phyloP scores from a whole-genome alignment of 345 rosid species.

The Citrus hindsii region DNA sequence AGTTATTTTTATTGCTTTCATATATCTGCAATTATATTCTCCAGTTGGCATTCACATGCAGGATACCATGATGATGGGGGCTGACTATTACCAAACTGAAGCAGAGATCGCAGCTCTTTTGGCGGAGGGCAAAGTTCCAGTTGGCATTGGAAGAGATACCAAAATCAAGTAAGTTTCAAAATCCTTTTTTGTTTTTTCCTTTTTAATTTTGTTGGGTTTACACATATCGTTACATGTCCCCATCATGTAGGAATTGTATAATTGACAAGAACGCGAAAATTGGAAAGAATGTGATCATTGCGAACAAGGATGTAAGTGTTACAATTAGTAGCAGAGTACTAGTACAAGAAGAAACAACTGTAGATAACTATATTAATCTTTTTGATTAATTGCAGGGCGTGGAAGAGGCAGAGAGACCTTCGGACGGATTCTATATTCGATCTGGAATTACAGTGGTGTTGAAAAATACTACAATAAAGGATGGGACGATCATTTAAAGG shows the following conservation, averaged over 20 bases:
- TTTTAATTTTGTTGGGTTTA: no score
- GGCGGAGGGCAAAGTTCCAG: conserved; percentile 76
- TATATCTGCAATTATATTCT: background rate
- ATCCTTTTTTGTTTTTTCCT: no score
- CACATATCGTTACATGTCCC: no score
- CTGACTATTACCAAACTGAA: conserved; percentile 85
- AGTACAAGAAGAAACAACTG: no score
- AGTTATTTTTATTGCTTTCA: background rate
- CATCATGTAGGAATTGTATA: conserved; percentile 62
- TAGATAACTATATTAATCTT: background rate
- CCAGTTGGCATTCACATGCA: conserved; percentile 9
- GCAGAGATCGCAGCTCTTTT: conserved; percentile 66
- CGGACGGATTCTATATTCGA: conserved; percentile 71
- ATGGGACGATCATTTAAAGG: conserved; percentile 46
- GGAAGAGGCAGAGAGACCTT: conserved; percentile 66
- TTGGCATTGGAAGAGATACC: conserved; percentile 77
- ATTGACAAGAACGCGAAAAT: conserved; percentile 92
- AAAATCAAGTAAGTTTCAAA: conserved; percentile 47
- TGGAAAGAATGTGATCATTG: conserved; percentile 69
- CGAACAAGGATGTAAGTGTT: conserved; percentile 63
- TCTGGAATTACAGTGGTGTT: conserved; percentile 74
- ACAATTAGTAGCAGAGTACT: background rate
- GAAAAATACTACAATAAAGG: conserved; percentile 72
- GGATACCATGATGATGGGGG: conserved; percentile 97
- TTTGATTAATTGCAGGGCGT: conserved; percentile 39